phyloP scores from a whole-genome alignment of 78 protist species.

The Dictyostelium firmibasis region DNA sequence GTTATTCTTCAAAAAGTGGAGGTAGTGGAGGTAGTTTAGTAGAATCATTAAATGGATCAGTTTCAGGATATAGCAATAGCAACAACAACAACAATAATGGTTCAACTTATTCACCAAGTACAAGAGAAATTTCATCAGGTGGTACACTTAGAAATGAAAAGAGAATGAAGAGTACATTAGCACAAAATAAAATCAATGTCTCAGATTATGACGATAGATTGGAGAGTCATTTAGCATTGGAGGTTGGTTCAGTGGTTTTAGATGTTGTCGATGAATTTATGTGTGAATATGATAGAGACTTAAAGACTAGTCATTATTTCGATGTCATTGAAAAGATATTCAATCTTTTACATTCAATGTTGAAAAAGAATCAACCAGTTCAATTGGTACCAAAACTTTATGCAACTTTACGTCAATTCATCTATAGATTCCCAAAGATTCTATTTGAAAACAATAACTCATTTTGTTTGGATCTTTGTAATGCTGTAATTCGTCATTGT shows the following conservation, averaged over 20 bases:
- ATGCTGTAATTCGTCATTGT: slow-evolving; percentile 69
- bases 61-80: background rate
- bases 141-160: slow-evolving; percentile 43
- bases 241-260: slow-evolving; percentile 33
- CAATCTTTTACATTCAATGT: slow-evolving; percentile 1
- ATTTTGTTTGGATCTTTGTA: slow-evolving; percentile 57
- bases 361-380: slow-evolving; percentile 53
- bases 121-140: background rate
- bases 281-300: slow-evolving; percentile 73
- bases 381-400: slow-evolving; percentile 52
- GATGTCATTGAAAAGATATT: slow-evolving; percentile 64
- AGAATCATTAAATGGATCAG: background rate
- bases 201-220: slow-evolving; percentile 74
- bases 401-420: slow-evolving; percentile 56
- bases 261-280: slow-evolving; percentile 59
- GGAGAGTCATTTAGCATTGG: slow-evolving; percentile 35
- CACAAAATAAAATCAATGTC: slow-evolving; percentile 49
- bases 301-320: background rate
- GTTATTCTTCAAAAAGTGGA: background rate
- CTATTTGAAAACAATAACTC: slow-evolving; percentile 42
- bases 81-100: background rate
- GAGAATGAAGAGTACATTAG: slow-evolving; percentile 49
- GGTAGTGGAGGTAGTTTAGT: background rate
- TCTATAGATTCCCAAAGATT: slow-evolving; percentile 56
- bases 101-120: background rate